Percentiles rank a stretch among this genome's conserved stretches.
Evolutionary conservation across 345 rosid species (phyloP).

Genomic region (Eucalyptus sp.): DNA sequence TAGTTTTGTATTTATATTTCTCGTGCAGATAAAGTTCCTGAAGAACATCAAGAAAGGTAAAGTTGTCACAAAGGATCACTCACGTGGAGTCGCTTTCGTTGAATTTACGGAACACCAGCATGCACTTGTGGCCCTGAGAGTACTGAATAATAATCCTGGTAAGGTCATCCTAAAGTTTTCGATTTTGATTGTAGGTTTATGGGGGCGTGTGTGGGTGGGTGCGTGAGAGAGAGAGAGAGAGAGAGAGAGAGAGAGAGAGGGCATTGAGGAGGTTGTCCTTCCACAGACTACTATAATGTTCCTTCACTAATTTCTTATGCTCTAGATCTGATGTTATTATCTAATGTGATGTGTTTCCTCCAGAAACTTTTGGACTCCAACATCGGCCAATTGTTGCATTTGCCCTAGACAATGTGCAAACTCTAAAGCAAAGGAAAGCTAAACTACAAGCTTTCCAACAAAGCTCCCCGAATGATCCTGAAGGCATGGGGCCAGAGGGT

Average conservation of each 20-base stretch:
- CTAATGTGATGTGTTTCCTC: not conserved
- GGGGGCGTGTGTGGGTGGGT: not conserved
- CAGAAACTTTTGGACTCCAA: slow-evolving; percentile 79
- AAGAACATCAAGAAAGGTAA: slow-evolving; percentile 55
- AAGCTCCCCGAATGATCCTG: slow-evolving; percentile 5
- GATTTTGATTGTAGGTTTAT: not conserved
- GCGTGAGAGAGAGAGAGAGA: not conserved
- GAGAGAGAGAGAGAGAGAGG: not conserved
- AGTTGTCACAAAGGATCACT: slow-evolving; percentile 47
- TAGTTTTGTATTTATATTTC: not conserved
- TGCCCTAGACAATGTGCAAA: slow-evolving; percentile 71
- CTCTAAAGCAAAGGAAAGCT: slow-evolving; percentile 51
- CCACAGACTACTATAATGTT: not conserved
- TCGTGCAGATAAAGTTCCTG: slow-evolving; percentile 64
- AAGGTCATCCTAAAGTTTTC: not conserved
- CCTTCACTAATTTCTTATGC: not conserved
- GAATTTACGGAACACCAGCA: slow-evolving; percentile 82
- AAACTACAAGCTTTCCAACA: slow-evolving; percentile 29
- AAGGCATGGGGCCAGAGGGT: slow-evolving; percentile 9
- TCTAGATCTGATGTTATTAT: not conserved
- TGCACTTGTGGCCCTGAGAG: slow-evolving; percentile 88
- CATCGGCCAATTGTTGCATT: slow-evolving; percentile 81
- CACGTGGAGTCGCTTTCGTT: slow-evolving; percentile 85
- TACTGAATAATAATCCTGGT: slow-evolving; percentile 92
- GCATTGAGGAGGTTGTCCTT: not conserved